These are phyloP conservation scores for Macrolepiota albuminosa DNA, from an alignment of 768 basidiomycete genomes.

Conservation along the genomic window DNA sequence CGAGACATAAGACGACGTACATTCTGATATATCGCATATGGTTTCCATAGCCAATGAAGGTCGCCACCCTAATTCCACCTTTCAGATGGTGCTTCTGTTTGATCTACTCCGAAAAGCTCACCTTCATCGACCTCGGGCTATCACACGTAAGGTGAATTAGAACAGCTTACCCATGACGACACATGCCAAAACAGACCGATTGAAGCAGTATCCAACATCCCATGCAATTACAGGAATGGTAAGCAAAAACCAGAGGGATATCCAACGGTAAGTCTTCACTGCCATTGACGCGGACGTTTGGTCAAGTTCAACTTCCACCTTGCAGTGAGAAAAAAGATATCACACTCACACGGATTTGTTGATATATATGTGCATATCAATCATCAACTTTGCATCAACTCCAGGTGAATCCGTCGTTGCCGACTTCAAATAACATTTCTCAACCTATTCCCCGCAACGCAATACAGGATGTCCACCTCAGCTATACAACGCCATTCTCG, in stretches of 20 bases:
- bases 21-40: constrained; percentile 76
- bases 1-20: constrained; percentile 33
- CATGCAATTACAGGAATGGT: constrained; percentile 63
- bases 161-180: not conserved
- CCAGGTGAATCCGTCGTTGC: not conserved
- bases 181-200: constrained; percentile 46
- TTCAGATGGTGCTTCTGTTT: not conserved
- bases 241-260: constrained; percentile 66
- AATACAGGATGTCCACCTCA: not conserved
- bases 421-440: not conserved
- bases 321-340: not conserved
- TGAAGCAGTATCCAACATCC: constrained; percentile 80
- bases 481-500: not conserved
- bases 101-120: constrained; percentile 14
- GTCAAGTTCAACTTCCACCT: not conserved
- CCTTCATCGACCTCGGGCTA: constrained; percentile 80
- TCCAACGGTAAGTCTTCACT: constrained; percentile 49
- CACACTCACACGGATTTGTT: not conserved
- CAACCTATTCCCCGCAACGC: not conserved
- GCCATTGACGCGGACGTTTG: constrained; percentile 30
- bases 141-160: not conserved
- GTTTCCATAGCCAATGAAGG: constrained; percentile 88
- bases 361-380: not conserved
- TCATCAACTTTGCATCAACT: not conserved
- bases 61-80: constrained; percentile 58